Evolutionary conservation across 139 green algal genomes (phyloP).

Genomic region (Closterium sp.): DNA sequence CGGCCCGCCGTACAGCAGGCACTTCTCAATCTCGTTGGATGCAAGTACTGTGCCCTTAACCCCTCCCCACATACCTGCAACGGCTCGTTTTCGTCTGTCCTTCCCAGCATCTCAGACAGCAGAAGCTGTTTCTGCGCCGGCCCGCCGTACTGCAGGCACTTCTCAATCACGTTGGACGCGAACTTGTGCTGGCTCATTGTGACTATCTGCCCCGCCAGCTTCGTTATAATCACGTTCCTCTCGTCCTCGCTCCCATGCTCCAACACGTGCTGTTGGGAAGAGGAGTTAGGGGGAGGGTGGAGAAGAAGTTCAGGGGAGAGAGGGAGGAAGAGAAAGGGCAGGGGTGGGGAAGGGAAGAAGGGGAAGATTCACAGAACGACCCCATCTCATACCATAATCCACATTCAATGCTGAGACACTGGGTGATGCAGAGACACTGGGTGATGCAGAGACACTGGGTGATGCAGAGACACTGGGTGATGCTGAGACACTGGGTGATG

Average conservation of each 20-base stretch:
- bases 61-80: conserved; percentile 62
- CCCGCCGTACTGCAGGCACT: conserved; percentile 73
- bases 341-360: too few relatives aligned
- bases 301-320: too few relatives aligned
- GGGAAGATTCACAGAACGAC: too few relatives aligned
- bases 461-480: too few relatives aligned
- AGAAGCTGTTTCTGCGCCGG: conserved; percentile 64
- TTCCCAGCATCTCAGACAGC: conserved; percentile 67
- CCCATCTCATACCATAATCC: too few relatives aligned
- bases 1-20: conserved; percentile 67
- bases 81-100: conserved; percentile 57
- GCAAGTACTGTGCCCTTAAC: too few relatives aligned
- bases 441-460: too few relatives aligned
- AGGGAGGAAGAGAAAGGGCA: too few relatives aligned
- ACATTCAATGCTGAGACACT: too few relatives aligned
- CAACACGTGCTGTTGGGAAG: conserved; percentile 34
- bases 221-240: conserved; percentile 56
- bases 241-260: conserved; percentile 38
- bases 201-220: conserved; percentile 65
- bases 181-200: conserved; percentile 87
- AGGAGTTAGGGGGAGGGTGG: neutral
- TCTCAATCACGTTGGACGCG: conserved; percentile 91
- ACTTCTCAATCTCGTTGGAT: conserved; percentile 89
- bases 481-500: too few relatives aligned
- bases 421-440: too few relatives aligned